Evolutionary conservation across 192 early-diverging fungal genomes (phyloP).

Genomic region (Dissophora globulifera): DNA sequence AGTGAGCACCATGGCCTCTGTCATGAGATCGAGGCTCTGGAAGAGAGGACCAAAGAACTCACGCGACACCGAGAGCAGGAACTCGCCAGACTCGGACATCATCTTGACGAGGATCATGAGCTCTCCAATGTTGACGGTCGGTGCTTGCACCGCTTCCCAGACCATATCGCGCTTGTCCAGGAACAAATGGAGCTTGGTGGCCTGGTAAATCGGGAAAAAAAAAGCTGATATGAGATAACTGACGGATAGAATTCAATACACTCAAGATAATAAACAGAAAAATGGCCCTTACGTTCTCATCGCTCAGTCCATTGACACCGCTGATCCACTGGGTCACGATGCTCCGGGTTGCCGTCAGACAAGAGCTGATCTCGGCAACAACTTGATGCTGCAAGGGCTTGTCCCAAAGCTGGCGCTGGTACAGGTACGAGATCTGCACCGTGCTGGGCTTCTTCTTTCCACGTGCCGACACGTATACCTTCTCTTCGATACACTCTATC

Average conservation of each 20-base stretch:
- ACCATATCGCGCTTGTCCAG: slow-evolving; percentile 65
- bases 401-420: slow-evolving; percentile 50
- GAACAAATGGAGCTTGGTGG: slow-evolving; percentile 51
- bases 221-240: not conserved
- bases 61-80: slow-evolving; percentile 22
- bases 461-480: slow-evolving; percentile 36
- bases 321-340: slow-evolving; percentile 46
- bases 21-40: slow-evolving; percentile 40
- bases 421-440: slow-evolving; percentile 38
- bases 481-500: slow-evolving; percentile 37
- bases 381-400: slow-evolving; percentile 50
- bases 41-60: slow-evolving; percentile 53
- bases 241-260: not conserved
- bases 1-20: slow-evolving; percentile 42
- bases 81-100: slow-evolving; percentile 38
- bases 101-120: slow-evolving; percentile 63
- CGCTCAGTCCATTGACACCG: slow-evolving; percentile 45
- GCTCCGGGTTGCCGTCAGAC: slow-evolving; percentile 34
- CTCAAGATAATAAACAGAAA: not conserved
- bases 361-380: slow-evolving; percentile 47
- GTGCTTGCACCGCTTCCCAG: slow-evolving; percentile 56
- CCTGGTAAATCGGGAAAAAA: slow-evolving; percentile 5
- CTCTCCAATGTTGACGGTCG: slow-evolving; percentile 60
- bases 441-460: slow-evolving; percentile 49
- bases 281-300: slow-evolving; percentile 31